These are phyloP conservation scores for Castanopsis chinensis DNA, from an alignment of 306 rosid species.

Conservation along the genomic window DNA sequence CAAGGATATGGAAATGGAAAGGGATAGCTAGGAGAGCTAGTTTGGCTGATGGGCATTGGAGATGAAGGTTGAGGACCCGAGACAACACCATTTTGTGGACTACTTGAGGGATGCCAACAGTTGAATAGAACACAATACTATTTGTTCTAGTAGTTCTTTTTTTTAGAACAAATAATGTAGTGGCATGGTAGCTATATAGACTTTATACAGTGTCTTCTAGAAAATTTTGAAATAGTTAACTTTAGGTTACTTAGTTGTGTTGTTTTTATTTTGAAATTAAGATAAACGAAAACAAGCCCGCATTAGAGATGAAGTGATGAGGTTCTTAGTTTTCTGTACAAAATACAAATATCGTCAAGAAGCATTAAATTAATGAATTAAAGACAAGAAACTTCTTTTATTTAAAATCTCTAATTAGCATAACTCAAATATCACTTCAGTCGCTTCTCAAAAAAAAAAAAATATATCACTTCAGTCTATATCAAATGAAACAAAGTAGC, in stretches of 20 bases:
- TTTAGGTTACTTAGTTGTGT: neutral
- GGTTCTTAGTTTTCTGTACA: neutral
- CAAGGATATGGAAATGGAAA: slow-evolving; percentile 37
- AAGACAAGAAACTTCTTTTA: no score
- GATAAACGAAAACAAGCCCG: neutral
- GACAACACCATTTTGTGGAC: slow-evolving; percentile 35
- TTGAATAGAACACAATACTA: neutral
- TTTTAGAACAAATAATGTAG: neutral
- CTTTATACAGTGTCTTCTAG: no score
- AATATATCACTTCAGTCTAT: no score
- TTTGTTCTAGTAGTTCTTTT: neutral
- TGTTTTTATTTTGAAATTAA: neutral
- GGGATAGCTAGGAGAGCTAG: slow-evolving; percentile 35
- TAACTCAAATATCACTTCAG: no score
- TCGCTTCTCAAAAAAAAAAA: no score
- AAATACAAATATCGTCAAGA: no score
- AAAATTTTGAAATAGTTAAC: neutral
- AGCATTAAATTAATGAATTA: no score
- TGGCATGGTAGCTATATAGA: no score
- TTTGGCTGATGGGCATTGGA: slow-evolving; percentile 60
- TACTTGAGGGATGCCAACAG: neutral
- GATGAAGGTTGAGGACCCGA: slow-evolving; percentile 53
- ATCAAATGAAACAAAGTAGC: no score
- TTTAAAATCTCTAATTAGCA: no score
- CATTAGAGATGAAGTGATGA: neutral